Evolutionary conservation across 2,329 filamentous ascomycete species (phyloP), one percentile per base, ranked within the genome.

Genomic region (Thelonectria olida): DNA sequence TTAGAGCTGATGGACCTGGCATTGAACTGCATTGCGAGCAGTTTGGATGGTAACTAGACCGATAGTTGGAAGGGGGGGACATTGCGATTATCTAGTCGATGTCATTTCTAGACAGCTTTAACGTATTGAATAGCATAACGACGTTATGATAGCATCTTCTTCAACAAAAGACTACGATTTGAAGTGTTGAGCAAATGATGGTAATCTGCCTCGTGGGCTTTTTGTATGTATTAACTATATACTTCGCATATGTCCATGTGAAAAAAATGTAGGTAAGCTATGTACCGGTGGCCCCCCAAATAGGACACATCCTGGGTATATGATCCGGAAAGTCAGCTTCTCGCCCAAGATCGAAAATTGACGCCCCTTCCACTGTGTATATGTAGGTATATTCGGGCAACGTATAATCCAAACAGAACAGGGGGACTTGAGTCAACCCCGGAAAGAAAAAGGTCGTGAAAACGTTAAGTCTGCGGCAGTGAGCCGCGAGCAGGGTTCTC

Each of bases 11-110:
- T 7, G 81, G 81, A 1, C 80, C 81, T 2, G 77, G 77, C 23
- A 71, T 85, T 4, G 81, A 82, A 64, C 71, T 84, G 13, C 81
- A 84, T 71, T 80, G 79, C 53, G 82, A 84, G 71, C 73, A 80
- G 42, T 83, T 83, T 69, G 80, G 76, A 5, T 81, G 79, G 79
- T 81, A 63, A 71, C 4, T 20, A 8, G 3, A 17, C 19, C 10
- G 15, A 28, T 10, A 9, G 23, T 22, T 27, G 10, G 34, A 17
- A 10, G 7, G 27, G 20, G 12, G 15, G 23, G 15, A 20, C 10
- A 20, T 28, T 31, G 5, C 3, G 22, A 19, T 15, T 22, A 7
- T 42, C 3, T 10, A n/a, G 31, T 41, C 17, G n/a, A n/a, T n/a
- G n/a, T 12, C 23, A 19, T 19, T 42, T 25, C 27, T 23, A 23